These are phyloP conservation scores for Scedosporium apiospermum DNA, from an alignment of 2,329 filamentous ascomycete species.

Conservation along the genomic window DNA sequence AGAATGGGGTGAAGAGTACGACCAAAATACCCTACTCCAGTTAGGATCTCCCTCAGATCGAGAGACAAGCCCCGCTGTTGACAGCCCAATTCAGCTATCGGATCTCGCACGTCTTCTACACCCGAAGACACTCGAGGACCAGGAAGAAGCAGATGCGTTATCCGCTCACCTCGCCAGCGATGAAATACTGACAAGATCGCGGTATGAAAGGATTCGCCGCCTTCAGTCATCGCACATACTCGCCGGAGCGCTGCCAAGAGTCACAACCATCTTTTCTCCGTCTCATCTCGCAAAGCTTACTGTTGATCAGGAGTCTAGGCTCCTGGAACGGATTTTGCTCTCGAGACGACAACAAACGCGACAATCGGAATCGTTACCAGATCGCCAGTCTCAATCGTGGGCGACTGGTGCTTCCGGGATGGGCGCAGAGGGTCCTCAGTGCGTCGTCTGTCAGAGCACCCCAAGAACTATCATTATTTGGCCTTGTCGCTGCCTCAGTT, in stretches of 20 bases:
- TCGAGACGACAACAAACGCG: constrained; percentile 29
- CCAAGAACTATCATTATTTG: constrained; percentile 85
- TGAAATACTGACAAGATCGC: constrained; percentile 70
- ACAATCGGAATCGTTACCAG: not conserved
- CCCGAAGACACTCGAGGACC: constrained; percentile 66
- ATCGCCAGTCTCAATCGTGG: constrained; percentile 39
- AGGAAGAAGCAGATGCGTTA: constrained; percentile 70
- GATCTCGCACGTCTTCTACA: constrained; percentile 75
- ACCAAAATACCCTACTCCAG: constrained; percentile 65
- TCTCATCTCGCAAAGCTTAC: constrained; percentile 30
- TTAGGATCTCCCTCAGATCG: constrained; percentile 33
- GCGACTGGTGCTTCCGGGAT: constrained; percentile 63
- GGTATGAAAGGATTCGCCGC: constrained; percentile 59
- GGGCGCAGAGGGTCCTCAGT: constrained; percentile 65
- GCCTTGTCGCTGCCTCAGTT: constrained; percentile 88
- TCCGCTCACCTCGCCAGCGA: constrained; percentile 68
- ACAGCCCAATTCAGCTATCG: constrained; percentile 53
- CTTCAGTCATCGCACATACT: constrained; percentile 59
- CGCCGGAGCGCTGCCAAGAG: constrained; percentile 12
- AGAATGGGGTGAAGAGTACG: constrained; percentile 33
- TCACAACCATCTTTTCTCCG: not conserved
- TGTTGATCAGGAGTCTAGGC: constrained; percentile 48
- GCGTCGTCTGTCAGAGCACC: constrained; percentile 85
- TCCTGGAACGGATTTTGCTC: constrained; percentile 52
- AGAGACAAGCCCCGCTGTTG: constrained; percentile 49